Evolutionary conservation across 352 stramenopile genomes (phyloP).

Genomic region (Phytopythium oedochilum): DNA sequence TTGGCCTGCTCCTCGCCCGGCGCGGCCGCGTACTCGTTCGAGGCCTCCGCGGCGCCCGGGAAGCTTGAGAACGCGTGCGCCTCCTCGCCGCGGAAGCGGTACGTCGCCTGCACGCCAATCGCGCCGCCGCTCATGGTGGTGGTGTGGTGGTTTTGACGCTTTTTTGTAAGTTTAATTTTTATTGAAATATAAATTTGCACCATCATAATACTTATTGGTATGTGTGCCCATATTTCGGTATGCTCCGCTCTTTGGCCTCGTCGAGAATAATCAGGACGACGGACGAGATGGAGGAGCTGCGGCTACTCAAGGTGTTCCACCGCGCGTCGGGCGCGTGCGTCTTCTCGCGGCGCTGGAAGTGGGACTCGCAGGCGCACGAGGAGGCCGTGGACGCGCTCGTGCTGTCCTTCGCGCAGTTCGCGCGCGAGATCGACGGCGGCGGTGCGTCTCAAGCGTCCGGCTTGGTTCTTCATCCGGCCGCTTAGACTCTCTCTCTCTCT

Average conservation of each 20-base stretch:
- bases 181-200: no score
- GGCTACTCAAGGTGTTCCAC: conserved; percentile 74
- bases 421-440: conserved; percentile 79
- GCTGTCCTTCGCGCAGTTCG: conserved; percentile 82
- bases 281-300: conserved; percentile 54
- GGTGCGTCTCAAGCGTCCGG: no score
- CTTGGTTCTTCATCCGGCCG: background rate
- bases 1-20: conserved; percentile 40
- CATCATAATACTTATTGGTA: no score
- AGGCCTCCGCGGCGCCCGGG: conserved; percentile 42
- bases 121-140: conserved; percentile 33
- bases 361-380: conserved; percentile 62
- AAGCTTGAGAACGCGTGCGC: conserved; percentile 72
- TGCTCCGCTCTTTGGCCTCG: no score
- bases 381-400: conserved; percentile 75
- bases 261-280: no score
- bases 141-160: no score
- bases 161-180: no score
- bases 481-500: background rate
- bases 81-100: conserved; percentile 60
- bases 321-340: conserved; percentile 60
- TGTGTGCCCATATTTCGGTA: no score
- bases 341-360: conserved; percentile 82
- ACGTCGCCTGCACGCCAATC: conserved; percentile 36
- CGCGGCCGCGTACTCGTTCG: conserved; percentile 54